These are phyloP conservation scores for Trapa incisa DNA, from an alignment of 345 rosid genomes.

Conservation along the genomic window DNA sequence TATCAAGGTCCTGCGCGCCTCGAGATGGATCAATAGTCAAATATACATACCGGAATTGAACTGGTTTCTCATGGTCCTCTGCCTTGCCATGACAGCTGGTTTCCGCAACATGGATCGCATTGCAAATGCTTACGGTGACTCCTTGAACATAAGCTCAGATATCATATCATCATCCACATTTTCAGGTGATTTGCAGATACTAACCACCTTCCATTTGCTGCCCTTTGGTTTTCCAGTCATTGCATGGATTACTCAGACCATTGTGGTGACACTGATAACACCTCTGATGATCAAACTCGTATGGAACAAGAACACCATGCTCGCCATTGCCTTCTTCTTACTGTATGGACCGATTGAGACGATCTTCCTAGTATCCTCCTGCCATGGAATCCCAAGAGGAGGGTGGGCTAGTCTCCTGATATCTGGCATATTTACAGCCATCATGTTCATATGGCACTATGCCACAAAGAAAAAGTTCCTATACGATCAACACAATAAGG, in stretches of 20 bases:
- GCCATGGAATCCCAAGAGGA: constrained; percentile 51
- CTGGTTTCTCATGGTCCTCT: constrained; percentile 85
- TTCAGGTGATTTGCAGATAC: no score
- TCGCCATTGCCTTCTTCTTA: constrained; percentile 40
- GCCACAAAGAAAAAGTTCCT: constrained; percentile 69
- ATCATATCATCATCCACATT: no score
- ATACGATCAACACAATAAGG: constrained; percentile 70
- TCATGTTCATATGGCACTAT: constrained; percentile 75
- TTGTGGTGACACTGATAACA: constrained; percentile 60
- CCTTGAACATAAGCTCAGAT: background rate
- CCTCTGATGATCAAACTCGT: constrained; percentile 66
- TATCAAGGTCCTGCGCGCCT: constrained; percentile 75
- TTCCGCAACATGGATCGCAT: constrained; percentile 45
- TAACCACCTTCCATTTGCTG: background rate
- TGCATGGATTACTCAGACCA: constrained; percentile 48
- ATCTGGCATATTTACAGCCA: constrained; percentile 30
- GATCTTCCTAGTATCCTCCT: constrained; percentile 46
- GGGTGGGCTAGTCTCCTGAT: constrained; percentile 78
- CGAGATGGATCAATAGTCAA: constrained; percentile 72
- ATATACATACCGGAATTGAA: constrained; percentile 92
- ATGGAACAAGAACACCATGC: constrained; percentile 38
- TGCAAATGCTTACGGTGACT: constrained; percentile 74
- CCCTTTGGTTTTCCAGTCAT: constrained; percentile 45
- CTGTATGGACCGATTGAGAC: constrained; percentile 65
- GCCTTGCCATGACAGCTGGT: constrained; percentile 52